These are phyloP conservation scores for Rhizopus arrhizus DNA, from an alignment of 371 early-diverging fungal species.

Conservation along the genomic window DNA sequence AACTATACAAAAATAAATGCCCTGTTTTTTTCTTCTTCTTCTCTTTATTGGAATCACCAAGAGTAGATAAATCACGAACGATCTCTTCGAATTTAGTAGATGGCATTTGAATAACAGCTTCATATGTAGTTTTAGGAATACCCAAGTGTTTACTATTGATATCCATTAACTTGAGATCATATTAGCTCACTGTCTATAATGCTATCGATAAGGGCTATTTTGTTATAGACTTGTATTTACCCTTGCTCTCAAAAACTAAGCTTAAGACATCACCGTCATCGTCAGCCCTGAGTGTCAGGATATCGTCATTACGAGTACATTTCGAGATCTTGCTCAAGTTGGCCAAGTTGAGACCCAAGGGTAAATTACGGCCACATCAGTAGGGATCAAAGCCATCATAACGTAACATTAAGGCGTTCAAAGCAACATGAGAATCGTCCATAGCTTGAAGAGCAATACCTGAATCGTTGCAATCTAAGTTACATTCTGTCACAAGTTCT, in stretches of 20 bases:
- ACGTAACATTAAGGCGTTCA: slow-evolving; percentile 88
- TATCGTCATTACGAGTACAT: slow-evolving; percentile 93
- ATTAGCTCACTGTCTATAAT: slow-evolving; percentile 82
- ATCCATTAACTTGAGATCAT: slow-evolving; percentile 96
- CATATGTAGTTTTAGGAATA: slow-evolving; percentile 94
- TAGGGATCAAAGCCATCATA: slow-evolving; percentile 93
- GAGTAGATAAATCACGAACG: slow-evolving; percentile 81
- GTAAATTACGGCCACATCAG: slow-evolving; percentile 92
- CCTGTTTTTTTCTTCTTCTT: not conserved
- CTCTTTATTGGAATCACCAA: slow-evolving; percentile 83
- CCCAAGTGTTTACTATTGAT: slow-evolving; percentile 95
- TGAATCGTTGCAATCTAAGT: slow-evolving; percentile 96
- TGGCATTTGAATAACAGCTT: slow-evolving; percentile 87
- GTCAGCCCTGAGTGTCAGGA: slow-evolving; percentile 87
- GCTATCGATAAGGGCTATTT: not conserved
- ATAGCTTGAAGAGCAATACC: slow-evolving; percentile 98
- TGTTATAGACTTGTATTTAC: slow-evolving; percentile 29
- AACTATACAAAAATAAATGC: slow-evolving; percentile 50
- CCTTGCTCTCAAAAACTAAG: slow-evolving; percentile 83
- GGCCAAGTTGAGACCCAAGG: slow-evolving; percentile 89
- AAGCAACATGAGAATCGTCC: slow-evolving; percentile 98
- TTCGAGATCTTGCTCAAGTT: slow-evolving; percentile 92
- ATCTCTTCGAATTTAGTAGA: slow-evolving; percentile 92
- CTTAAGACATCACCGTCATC: slow-evolving; percentile 83
- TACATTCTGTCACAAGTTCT: slow-evolving; percentile 96